Percentiles rank a stretch among this genome's conserved stretches.
Evolutionary conservation across 345 rosid genomes (phyloP).

Genomic region (Microcos paniculata): DNA sequence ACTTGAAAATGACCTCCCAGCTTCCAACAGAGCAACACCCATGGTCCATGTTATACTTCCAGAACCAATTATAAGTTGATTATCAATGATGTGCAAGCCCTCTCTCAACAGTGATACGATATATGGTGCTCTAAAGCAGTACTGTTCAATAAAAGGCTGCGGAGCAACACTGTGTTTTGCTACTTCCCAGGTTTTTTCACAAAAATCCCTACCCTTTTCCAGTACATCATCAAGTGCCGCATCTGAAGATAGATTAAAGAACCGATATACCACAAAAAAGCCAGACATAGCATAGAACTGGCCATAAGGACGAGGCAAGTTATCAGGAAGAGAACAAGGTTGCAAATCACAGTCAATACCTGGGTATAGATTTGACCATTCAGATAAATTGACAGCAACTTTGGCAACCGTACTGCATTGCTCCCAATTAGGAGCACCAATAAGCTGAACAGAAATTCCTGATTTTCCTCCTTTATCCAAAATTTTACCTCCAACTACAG

Average conservation of each 20-base stretch:
- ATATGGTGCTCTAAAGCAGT: constrained; percentile 98
- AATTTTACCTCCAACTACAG: constrained; percentile 34
- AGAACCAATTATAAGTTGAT: constrained; percentile 74
- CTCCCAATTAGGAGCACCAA: constrained; percentile 89
- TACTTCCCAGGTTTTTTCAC: constrained; percentile 74
- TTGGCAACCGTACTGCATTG: constrained; percentile 78
- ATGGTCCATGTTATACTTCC: constrained; percentile 98
- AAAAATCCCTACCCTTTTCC: constrained; percentile 83
- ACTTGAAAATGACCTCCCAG: constrained; percentile 72
- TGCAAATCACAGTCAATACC: constrained; percentile 85
- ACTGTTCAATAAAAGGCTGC: constrained; percentile 97
- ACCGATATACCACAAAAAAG: constrained; percentile 86
- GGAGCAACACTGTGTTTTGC: constrained; percentile 86
- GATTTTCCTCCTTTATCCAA: constrained; percentile 53
- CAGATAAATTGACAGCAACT: constrained; percentile 81
- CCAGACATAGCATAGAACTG: constrained; percentile 94
- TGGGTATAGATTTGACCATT: constrained; percentile 65
- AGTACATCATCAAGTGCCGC: constrained; percentile 91
- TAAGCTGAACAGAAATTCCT: constrained; percentile 62
- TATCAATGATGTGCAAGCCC: constrained; percentile 87
- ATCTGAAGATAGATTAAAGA: constrained; percentile 77
- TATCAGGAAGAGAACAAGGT: constrained; percentile 83
- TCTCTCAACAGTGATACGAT: constrained; percentile 76
- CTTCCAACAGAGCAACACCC: constrained; percentile 89
- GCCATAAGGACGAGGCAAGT: constrained; percentile 81